Base-by-base conservation (phyloP, 2,329 filamentous ascomycete species). In the Verticillium klebahnii region DNA sequence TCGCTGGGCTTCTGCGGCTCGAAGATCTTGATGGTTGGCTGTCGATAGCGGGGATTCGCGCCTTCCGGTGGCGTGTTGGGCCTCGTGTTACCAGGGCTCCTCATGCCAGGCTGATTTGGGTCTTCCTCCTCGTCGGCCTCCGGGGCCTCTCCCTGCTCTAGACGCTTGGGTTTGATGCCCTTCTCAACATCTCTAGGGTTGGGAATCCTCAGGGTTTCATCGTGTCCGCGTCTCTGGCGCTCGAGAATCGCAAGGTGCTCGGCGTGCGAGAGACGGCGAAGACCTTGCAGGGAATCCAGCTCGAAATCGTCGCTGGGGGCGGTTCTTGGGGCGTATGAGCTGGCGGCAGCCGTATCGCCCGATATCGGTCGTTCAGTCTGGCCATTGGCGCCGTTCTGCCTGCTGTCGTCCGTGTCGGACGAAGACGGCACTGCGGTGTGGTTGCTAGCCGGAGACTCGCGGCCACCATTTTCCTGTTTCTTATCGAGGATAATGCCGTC, bases 141-240 rank as follows among this genome's bases (percentile, higher is more conserved):
- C 3, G 75, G 70, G 12, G 67, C 68, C 15, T 71, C 70, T 7
- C 71, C 71, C 17, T 74, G 72, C 4, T 75, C 72, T 2, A 87
- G 74, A 34, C 81, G 78, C 61, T 80, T 78, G 2, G 93, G 93
- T 11, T 88, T 80, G 64, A 92, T 83, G 31, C 94, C 95, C 58
- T 87, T 86, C 69, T 99, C 95, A 57, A 90, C 93, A 71, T 98
- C 95, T 68, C 93, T 83, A 1, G 95, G 95, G 23, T 93, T 93
- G 0, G 95, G 95, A 68, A 99, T 98, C 50, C 92, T 89, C 54
- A 98, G 78, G 0, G 93, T 87, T 37, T 88, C 87, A 60, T 87
- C 89, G 61, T 90, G 88, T 61, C 91, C 89, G 40, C 93, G 86
- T 73, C 97, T 94, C 23, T 52, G 45, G 11, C 45, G 45, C 45